These are phyloP conservation scores for Hypoxylon lienhwacheense DNA, from an alignment of 495 filamentous ascomycete genomes.

Conservation along the genomic window DNA sequence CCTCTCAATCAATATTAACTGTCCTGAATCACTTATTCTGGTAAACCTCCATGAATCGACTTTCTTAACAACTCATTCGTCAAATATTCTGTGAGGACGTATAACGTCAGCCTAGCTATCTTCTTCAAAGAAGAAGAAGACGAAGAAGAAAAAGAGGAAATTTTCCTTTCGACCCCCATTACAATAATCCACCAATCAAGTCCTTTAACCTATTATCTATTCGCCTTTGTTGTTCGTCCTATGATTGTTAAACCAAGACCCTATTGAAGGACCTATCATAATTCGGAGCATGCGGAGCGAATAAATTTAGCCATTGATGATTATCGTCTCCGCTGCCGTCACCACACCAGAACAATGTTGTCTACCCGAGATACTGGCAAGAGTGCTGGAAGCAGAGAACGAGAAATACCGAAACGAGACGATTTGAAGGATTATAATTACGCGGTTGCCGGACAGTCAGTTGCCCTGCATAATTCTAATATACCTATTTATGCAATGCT, in stretches of 20 bases:
- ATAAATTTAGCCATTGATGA: slow-evolving; percentile 11
- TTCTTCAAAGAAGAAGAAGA: slow-evolving; percentile 5
- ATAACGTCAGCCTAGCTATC: background rate
- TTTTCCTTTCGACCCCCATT: too few relatives aligned
- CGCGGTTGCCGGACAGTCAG: slow-evolving; percentile 94
- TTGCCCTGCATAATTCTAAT: slow-evolving; percentile 33
- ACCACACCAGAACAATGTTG: slow-evolving; percentile 35
- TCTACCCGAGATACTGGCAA: slow-evolving; percentile 29
- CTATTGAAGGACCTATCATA: background rate
- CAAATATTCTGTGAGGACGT: background rate
- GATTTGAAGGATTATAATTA: slow-evolving; percentile 73
- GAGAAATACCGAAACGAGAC: slow-evolving; percentile 48
- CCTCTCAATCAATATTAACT: slow-evolving; percentile 31
- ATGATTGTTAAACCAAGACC: too few relatives aligned
- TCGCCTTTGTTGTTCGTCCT: slow-evolving; percentile 8
- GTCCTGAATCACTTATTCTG: slow-evolving; percentile 16
- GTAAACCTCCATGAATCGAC: slow-evolving; percentile 16
- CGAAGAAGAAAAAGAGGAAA: too few relatives aligned
- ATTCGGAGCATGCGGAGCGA: slow-evolving; percentile 12
- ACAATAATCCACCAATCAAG: too few relatives aligned
- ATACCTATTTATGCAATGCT: slow-evolving; percentile 5
- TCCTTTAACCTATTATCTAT: too few relatives aligned
- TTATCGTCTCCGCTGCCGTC: background rate
- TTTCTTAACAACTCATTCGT: slow-evolving; percentile 1
- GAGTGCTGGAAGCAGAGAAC: slow-evolving; percentile 21